These are phyloP conservation scores for Dalbergia cochinchinensis DNA, from an alignment of 306 rosid species.

Conservation along the genomic window DNA sequence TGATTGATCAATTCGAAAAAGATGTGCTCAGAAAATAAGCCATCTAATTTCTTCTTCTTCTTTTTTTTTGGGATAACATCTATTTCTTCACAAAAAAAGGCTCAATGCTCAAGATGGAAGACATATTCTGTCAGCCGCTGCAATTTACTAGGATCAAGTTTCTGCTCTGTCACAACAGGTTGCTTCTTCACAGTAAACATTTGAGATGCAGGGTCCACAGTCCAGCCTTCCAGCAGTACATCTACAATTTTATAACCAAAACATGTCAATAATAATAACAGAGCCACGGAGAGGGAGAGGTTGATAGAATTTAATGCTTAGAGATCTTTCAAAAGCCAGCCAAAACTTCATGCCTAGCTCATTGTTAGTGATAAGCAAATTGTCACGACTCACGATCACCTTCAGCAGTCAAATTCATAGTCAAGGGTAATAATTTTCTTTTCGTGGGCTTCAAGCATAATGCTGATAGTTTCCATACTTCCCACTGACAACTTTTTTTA, in stretches of 20 bases:
- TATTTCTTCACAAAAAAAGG: slow-evolving; percentile 32
- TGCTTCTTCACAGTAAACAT: slow-evolving; percentile 91
- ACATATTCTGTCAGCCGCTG: slow-evolving; percentile 94
- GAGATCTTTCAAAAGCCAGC: slow-evolving; percentile 13
- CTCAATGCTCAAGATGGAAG: slow-evolving; percentile 86
- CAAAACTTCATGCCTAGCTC: slow-evolving; percentile 11
- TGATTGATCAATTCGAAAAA: slow-evolving; percentile 18
- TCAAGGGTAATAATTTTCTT: background rate
- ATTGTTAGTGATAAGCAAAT: slow-evolving; percentile 9
- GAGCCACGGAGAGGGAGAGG: background rate
- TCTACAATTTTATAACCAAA: slow-evolving; percentile 56
- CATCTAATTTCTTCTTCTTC: background rate
- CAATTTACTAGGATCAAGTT: slow-evolving; percentile 78
- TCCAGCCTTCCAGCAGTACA: slow-evolving; percentile 77
- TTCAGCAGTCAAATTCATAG: slow-evolving; percentile 11
- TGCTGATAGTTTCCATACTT: slow-evolving; percentile 3
- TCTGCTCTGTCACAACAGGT: slow-evolving; percentile 73
- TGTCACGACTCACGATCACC: background rate
- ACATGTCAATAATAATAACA: slow-evolving; percentile 11
- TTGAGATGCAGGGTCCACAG: slow-evolving; percentile 71
- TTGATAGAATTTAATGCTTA: background rate
- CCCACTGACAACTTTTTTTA: background rate
- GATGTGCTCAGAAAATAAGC: background rate
- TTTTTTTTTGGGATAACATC: background rate
- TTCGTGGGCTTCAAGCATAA: background rate